Evolutionary conservation across 495 filamentous ascomycete genomes (phyloP).

Genomic region (Cetradonia linearis): DNA sequence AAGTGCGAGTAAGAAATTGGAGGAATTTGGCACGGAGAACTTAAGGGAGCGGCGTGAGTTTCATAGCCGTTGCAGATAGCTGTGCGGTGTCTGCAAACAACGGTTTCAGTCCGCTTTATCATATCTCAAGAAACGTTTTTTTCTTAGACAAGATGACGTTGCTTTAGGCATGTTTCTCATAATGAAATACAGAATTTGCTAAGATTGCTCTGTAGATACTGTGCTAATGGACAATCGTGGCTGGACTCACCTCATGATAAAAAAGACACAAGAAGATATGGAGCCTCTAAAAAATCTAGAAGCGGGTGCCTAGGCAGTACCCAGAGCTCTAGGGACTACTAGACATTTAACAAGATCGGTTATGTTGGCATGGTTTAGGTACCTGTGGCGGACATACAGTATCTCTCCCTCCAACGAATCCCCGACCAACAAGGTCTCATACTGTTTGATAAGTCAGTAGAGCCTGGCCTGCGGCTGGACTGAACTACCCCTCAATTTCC

Average conservation of each 20-base stretch:
- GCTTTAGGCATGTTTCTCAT: neutral
- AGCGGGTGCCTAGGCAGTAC: neutral
- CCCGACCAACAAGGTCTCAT: neutral
- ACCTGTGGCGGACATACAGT: too few species aligned
- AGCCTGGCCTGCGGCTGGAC: neutral
- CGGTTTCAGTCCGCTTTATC: neutral
- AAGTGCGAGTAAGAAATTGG: neutral
- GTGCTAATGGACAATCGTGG: too few species aligned
- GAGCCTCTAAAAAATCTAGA: neutral
- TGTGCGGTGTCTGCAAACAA: neutral
- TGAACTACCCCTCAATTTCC: neutral
- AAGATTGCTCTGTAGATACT: neutral
- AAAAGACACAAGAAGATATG: neutral
- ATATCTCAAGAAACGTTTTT: neutral
- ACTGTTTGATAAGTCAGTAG: neutral
- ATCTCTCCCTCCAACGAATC: neutral
- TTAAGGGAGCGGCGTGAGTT: neutral
- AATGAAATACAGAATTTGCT: neutral
- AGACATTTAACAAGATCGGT: too few species aligned
- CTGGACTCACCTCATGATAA: neutral
- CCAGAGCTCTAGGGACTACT: neutral
- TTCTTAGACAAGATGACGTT: neutral
- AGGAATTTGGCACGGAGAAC: neutral
- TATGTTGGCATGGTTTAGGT: too few species aligned
- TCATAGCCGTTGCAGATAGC: neutral